These are phyloP conservation scores for Suillus bovinus DNA, from an alignment of 768 basidiomycete genomes.

Conservation along the genomic window DNA sequence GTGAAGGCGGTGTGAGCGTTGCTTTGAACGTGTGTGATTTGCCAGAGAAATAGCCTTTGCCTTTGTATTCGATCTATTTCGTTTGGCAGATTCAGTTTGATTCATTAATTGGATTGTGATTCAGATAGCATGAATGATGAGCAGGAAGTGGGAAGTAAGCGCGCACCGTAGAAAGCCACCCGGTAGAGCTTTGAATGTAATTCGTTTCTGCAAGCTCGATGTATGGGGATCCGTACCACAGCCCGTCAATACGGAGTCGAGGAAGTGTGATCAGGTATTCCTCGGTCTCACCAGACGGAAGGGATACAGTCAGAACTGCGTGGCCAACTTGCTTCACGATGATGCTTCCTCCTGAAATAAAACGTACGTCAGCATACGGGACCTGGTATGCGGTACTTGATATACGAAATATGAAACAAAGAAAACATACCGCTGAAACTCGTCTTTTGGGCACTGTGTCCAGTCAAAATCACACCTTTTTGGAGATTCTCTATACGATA, in stretches of 20 bases:
- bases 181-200: conserved; percentile 71
- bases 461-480: conserved; percentile 75
- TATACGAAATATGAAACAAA: background rate
- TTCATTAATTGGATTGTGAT: no score
- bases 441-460: conserved; percentile 96
- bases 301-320: conserved; percentile 72
- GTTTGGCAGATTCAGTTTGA: conserved; percentile 39
- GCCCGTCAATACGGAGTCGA: conserved; percentile 87
- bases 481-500: conserved; percentile 83
- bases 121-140: background rate
- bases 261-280: conserved; percentile 92
- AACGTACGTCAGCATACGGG: conserved; percentile 5
- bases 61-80: conserved; percentile 86
- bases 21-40: conserved; percentile 95
- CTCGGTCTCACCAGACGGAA: conserved; percentile 57
- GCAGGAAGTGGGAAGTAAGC: background rate
- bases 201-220: conserved; percentile 87
- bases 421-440: conserved; percentile 69
- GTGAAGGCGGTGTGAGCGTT: conserved; percentile 53
- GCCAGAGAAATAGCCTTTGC: conserved; percentile 93
- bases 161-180: conserved; percentile 54
- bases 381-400: background rate
- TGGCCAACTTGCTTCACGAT: conserved; percentile 96
- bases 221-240: conserved; percentile 90
- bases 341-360: conserved; percentile 57